Percentiles rank a stretch among this genome's conserved stretches.
Conservation (phyloP, 352 stramenopile genomes). For the Phytophthora sp. region DNA sequence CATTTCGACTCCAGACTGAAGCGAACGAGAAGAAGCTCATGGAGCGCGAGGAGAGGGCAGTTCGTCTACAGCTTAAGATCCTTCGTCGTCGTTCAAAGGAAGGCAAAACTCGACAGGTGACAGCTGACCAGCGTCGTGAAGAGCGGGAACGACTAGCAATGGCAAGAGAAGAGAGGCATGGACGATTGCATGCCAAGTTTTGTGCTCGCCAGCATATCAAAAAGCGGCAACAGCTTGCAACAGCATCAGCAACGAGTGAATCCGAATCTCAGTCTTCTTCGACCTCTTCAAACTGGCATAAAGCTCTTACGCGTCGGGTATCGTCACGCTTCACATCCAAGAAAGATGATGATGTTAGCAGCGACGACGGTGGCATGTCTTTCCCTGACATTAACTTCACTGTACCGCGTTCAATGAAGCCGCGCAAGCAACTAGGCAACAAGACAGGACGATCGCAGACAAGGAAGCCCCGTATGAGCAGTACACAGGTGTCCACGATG, state of each 20-base stretch:
- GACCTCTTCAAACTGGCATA: slow-evolving; percentile 13
- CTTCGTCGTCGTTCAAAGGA: slow-evolving; percentile 56
- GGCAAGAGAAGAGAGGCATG: slow-evolving; percentile 72
- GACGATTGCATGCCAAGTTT: slow-evolving; percentile 57
- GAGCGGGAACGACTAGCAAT: slow-evolving; percentile 69
- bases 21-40: slow-evolving; percentile 63
- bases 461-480: slow-evolving; percentile 18
- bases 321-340: slow-evolving; percentile 17
- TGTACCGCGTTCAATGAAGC: slow-evolving; percentile 46
- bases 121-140: slow-evolving; percentile 65
- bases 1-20: slow-evolving; percentile 46
- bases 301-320: slow-evolving; percentile 4
- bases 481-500: background rate
- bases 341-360: slow-evolving; percentile 17
- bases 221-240: slow-evolving; percentile 25
- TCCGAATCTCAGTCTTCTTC: slow-evolving; percentile 14
- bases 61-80: slow-evolving; percentile 62
- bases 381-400: slow-evolving; percentile 57
- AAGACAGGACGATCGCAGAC: slow-evolving; percentile 21
- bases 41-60: slow-evolving; percentile 74
- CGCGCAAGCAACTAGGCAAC: slow-evolving; percentile 13
- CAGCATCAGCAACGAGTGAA: slow-evolving; percentile 28
- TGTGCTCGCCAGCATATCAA: slow-evolving; percentile 30
- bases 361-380: slow-evolving; percentile 48
- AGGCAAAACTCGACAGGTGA: slow-evolving; percentile 50